Percentiles rank a stretch among this genome's conserved stretches.
Conservation (phyloP, 2,329 filamentous ascomycete genomes). For the Verticillium klebahnii region DNA sequence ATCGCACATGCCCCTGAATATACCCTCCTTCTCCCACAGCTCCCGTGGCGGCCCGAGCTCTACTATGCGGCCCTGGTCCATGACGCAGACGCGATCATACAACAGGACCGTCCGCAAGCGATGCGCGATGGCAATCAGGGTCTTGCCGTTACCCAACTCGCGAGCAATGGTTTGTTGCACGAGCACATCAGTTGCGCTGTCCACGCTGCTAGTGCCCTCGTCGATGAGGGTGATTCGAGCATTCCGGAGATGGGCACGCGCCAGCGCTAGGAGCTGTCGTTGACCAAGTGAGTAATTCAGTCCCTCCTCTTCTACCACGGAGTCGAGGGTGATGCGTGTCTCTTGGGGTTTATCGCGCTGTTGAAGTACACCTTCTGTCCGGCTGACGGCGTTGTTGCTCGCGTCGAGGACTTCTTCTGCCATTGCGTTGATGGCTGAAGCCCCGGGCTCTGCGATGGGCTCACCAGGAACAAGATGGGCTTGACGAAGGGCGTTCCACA, state of each 20-base stretch:
- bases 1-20: slow-evolving; percentile 89
- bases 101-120: slow-evolving; percentile 86
- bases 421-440: slow-evolving; percentile 14
- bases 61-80: slow-evolving; percentile 84
- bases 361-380: slow-evolving; percentile 10
- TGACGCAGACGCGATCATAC: slow-evolving; percentile 94
- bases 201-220: slow-evolving; percentile 88
- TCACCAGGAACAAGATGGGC: slow-evolving; percentile 61
- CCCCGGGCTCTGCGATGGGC: slow-evolving; percentile 21
- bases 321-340: slow-evolving; percentile 73
- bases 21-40: slow-evolving; percentile 66
- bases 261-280: slow-evolving; percentile 90
- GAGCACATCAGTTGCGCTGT: slow-evolving; percentile 95
- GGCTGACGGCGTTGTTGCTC: slow-evolving; percentile 17
- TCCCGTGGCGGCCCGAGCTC: slow-evolving; percentile 75
- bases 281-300: slow-evolving; percentile 95
- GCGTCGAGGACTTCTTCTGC: slow-evolving; percentile 19
- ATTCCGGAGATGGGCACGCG: slow-evolving; percentile 80
- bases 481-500: slow-evolving; percentile 74
- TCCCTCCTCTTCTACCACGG: slow-evolving; percentile 84
- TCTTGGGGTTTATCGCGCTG: slow-evolving; percentile 18
- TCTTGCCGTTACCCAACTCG: slow-evolving; percentile 82
- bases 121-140: slow-evolving; percentile 87
- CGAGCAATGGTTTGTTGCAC: slow-evolving; percentile 85
- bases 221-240: slow-evolving; percentile 94